Evolutionary conservation across 2,329 filamentous ascomycete genomes (phyloP).

Genomic region (Fusarium vanettenii): DNA sequence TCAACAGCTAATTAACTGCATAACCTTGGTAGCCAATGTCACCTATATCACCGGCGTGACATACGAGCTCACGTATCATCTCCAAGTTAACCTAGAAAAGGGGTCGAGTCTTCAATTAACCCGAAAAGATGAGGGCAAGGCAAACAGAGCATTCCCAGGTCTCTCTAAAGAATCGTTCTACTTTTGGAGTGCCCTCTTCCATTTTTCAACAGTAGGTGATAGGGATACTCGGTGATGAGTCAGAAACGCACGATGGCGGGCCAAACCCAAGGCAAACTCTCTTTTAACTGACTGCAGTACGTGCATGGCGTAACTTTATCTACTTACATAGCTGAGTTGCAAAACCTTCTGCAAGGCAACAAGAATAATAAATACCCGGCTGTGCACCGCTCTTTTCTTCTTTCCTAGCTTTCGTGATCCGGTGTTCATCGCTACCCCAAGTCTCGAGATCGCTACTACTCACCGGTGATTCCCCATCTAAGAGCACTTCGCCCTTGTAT

Average conservation of each 20-base stretch:
- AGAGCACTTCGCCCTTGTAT: neutral
- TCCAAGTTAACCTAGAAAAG: no score
- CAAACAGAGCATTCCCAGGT: neutral
- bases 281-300: neutral
- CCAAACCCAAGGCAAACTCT: neutral
- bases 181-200: neutral
- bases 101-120: no score
- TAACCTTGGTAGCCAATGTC: no score
- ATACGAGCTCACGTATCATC: no score
- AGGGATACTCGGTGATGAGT: neutral
- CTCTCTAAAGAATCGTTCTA: neutral
- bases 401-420: neutral
- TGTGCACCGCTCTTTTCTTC: neutral
- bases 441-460: neutral
- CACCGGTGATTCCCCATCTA: neutral
- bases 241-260: neutral
- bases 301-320: neutral
- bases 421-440: neutral
- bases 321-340: neutral
- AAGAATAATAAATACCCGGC: neutral
- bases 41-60: no score
- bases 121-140: no score
- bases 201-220: neutral
- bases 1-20: no score
- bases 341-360: neutral